Evolutionary conservation across 345 rosid genomes (phyloP).

Genomic region (Acer saccharum): DNA sequence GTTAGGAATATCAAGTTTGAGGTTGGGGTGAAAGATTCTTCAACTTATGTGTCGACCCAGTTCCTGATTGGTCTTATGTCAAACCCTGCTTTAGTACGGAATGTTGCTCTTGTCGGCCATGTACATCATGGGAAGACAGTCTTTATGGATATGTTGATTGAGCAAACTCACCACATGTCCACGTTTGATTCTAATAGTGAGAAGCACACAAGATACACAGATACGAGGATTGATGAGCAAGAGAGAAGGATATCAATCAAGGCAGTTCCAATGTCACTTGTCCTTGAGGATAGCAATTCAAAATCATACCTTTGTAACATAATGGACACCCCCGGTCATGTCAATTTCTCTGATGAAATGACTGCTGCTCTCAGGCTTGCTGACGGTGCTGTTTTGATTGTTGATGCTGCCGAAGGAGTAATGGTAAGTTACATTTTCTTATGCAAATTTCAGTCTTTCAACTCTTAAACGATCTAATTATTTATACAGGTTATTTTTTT

Average conservation of each 20-base stretch:
- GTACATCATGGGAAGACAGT: constrained; percentile 92
- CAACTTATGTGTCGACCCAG: constrained; percentile 89
- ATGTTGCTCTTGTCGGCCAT: constrained; percentile 96
- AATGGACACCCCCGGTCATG: constrained; percentile 98
- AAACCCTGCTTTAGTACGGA: constrained; percentile 81
- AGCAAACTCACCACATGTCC: constrained; percentile 90
- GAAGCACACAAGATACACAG: constrained; percentile 92
- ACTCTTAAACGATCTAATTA: neutral
- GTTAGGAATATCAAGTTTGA: constrained; percentile 80
- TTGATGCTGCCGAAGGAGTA: constrained; percentile 98
- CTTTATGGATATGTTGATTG: constrained; percentile 98
- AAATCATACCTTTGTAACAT: constrained; percentile 90
- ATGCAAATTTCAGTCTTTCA: constrained; percentile 1
- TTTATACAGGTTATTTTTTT: neutral
- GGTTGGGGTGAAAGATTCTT: constrained; percentile 92
- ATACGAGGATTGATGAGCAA: constrained; percentile 94
- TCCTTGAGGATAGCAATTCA: constrained; percentile 89
- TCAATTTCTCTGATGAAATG: constrained; percentile 80
- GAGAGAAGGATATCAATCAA: constrained; percentile 95
- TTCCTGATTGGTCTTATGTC: constrained; percentile 96
- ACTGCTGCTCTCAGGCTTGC: constrained; percentile 86
- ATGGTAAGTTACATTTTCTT: constrained; percentile 32
- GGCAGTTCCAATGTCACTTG: constrained; percentile 95
- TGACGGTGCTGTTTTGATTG: constrained; percentile 94
- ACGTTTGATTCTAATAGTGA: constrained; percentile 80